Evolutionary conservation across 2,329 filamentous ascomycete genomes (phyloP).

Genomic region (Hyphodiscus sp.): DNA sequence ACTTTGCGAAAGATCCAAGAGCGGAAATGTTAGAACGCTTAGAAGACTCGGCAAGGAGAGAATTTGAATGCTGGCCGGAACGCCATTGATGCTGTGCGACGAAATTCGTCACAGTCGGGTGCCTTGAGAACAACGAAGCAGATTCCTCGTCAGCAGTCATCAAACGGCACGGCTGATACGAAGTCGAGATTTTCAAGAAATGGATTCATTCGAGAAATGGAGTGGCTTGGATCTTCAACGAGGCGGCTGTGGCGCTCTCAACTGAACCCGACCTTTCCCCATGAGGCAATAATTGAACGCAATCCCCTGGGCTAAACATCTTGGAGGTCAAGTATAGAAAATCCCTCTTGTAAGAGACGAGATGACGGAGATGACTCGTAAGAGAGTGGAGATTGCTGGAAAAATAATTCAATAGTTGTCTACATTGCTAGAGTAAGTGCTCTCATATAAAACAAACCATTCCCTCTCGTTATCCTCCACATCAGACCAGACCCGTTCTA

Average conservation of each 20-base stretch:
- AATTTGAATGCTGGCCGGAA: neutral
- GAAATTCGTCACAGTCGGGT: too few relatives aligned
- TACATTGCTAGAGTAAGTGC: too few relatives aligned
- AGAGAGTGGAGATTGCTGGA: neutral
- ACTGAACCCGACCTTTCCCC: neutral
- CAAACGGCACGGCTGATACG: too few relatives aligned
- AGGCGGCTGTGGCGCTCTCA: neutral
- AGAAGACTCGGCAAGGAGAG: neutral
- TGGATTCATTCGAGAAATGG: too few relatives aligned
- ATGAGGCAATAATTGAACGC: neutral
- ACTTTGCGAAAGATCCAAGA: neutral
- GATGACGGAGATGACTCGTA: neutral
- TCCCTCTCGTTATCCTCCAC: too few relatives aligned
- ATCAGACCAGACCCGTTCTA: too few relatives aligned
- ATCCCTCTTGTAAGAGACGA: neutral
- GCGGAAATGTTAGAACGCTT: neutral
- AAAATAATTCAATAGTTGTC: too few relatives aligned
- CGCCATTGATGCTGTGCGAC: neutral
- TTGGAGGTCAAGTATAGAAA: neutral
- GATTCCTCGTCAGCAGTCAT: too few relatives aligned
- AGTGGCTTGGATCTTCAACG: too few relatives aligned
- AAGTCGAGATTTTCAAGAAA: too few relatives aligned
- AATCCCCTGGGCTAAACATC: neutral
- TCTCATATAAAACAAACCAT: too few relatives aligned
- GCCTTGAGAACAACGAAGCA: too few relatives aligned